phyloP scores from a whole-genome alignment of 441 rosid species.

The Manihot esculenta region DNA sequence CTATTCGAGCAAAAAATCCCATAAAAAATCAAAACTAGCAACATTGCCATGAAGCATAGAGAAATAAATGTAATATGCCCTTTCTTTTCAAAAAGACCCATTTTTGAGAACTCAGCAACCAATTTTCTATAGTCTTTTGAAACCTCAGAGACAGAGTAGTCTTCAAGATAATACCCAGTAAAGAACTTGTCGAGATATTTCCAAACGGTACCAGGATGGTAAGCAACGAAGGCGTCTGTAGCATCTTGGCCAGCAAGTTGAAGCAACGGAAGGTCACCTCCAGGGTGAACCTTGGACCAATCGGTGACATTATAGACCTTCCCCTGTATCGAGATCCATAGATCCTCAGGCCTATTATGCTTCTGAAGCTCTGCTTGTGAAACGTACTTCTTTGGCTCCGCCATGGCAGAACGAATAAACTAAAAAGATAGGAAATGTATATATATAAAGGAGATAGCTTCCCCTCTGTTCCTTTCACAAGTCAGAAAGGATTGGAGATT shows the following conservation, averaged over 20 bases:
- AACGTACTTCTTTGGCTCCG: conserved; percentile 38
- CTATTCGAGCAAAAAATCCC: conserved; percentile 43
- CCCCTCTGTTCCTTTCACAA: neutral
- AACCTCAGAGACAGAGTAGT: conserved; percentile 50
- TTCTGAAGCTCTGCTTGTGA: conserved; percentile 39
- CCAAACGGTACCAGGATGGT: conserved; percentile 57
- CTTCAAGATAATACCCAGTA: conserved; percentile 50
- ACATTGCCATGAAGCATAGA: conserved; percentile 29
- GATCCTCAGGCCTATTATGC: conserved; percentile 53
- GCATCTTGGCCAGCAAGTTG: conserved; percentile 64
- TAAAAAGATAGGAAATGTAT: neutral
- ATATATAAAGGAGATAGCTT: neutral
- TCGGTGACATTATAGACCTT: conserved; percentile 62
- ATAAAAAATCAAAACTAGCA: conserved; percentile 40
- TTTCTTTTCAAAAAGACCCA: conserved; percentile 61
- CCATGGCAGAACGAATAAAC: conserved; percentile 32
- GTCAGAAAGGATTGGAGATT: neutral
- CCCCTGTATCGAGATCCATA: conserved; percentile 71
- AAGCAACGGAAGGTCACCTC: conserved; percentile 48
- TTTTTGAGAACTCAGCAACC: conserved; percentile 42
- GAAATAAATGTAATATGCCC: conserved; percentile 37
- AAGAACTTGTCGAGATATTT: conserved; percentile 50
- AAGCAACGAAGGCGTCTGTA: conserved; percentile 69
- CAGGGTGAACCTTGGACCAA: conserved; percentile 60
- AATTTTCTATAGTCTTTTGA: conserved; percentile 58